phyloP scores from a whole-genome alignment of 1,284 basidiomycete species.

The Stygiomarasmius scandens region DNA sequence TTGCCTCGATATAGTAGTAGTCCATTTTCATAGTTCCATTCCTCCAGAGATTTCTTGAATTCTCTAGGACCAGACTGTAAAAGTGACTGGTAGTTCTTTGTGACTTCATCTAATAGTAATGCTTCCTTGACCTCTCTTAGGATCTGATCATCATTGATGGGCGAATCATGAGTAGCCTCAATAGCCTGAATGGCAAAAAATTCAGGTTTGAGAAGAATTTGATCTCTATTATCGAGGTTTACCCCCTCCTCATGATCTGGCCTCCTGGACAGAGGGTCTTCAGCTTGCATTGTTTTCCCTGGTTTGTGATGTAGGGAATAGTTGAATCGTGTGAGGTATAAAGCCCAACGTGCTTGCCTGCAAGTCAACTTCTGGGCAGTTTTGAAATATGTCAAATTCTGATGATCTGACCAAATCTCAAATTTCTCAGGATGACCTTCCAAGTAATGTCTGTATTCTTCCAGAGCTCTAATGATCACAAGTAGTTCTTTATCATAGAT shows the following conservation, averaged over 20 bases:
- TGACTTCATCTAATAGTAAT: neutral
- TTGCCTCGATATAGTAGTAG: conserved; percentile 17
- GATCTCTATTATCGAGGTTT: conserved; percentile 3
- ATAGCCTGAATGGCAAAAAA: neutral
- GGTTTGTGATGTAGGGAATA: conserved; percentile 41
- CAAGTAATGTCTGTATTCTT: conserved; percentile 34
- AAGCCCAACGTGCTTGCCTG: conserved; percentile 33
- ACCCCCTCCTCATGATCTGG: conserved; percentile 34
- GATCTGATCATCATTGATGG: neutral
- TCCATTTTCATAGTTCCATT: conserved; percentile 12
- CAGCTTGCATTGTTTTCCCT: conserved; percentile 34
- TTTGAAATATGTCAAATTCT: too few species aligned
- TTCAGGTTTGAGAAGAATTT: neutral
- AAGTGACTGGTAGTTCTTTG: neutral
- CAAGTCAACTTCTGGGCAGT: conserved; percentile 21
- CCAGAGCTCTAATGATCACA: conserved; percentile 3
- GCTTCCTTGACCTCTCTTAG: conserved; percentile 2
- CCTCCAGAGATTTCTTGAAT: neutral
- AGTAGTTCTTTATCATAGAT: too few species aligned
- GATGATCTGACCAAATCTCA: conserved; percentile 29
- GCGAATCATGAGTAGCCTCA: conserved; percentile 1
- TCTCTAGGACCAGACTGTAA: neutral
- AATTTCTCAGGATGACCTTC: conserved; percentile 21
- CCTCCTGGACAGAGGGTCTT: conserved; percentile 41
- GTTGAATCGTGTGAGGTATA: conserved; percentile 23